Conservation (phyloP, 1,139 yeast species). For the Suhomyces chickasaworum region DNA sequence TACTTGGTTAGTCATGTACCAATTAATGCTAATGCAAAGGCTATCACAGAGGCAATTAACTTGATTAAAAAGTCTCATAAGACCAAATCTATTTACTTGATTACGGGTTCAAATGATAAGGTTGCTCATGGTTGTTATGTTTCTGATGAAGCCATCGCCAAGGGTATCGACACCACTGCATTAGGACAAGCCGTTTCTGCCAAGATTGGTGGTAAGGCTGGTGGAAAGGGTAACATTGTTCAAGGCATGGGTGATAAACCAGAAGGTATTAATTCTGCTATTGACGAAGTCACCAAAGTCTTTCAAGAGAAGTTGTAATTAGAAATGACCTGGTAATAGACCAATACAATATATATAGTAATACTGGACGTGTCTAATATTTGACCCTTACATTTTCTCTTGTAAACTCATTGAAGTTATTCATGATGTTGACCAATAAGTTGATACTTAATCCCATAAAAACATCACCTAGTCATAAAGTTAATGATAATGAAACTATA, state of each 20-base stretch:
- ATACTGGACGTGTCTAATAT: background rate
- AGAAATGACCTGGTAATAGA: background rate
- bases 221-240: slow-evolving; percentile 95
- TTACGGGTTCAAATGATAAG: slow-evolving; percentile 75
- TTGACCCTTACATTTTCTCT: too few species aligned
- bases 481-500: too few species aligned
- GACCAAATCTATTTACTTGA: slow-evolving; percentile 76
- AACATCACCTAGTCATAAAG: too few species aligned
- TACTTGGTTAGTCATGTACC: slow-evolving; percentile 68
- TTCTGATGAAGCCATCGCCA: slow-evolving; percentile 67
- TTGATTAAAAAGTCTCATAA: slow-evolving; percentile 77
- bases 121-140: slow-evolving; percentile 96
- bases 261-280: slow-evolving; percentile 68
- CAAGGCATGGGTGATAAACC: slow-evolving; percentile 96
- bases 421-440: too few species aligned
- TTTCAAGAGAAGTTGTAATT: slow-evolving; percentile 55
- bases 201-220: slow-evolving; percentile 93
- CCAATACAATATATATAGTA: slow-evolving; percentile 8
- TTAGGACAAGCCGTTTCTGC: slow-evolving; percentile 71
- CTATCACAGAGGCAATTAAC: slow-evolving; percentile 88
- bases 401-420: too few species aligned
- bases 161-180: slow-evolving; percentile 75
- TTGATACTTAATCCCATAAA: too few species aligned
- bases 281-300: slow-evolving; percentile 62
- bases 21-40: slow-evolving; percentile 87